phyloP scores from a whole-genome alignment of 345 rosid genomes.

The Microcos paniculata region DNA sequence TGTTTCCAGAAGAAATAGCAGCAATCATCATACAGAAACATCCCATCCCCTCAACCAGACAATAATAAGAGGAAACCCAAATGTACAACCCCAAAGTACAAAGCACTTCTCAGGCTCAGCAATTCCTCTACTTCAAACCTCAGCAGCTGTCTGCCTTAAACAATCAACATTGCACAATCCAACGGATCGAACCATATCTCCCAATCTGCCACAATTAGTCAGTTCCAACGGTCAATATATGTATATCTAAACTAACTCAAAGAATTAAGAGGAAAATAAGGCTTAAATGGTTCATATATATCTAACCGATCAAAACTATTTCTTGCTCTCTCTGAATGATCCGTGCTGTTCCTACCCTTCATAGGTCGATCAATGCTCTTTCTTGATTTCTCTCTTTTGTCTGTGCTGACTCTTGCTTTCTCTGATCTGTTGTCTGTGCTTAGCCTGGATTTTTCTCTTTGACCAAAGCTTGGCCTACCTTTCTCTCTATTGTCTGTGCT shows the following conservation, averaged over 20 bases:
- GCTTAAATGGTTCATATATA: neutral
- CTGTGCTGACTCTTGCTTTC: slow-evolving; percentile 47
- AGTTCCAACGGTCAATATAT: neutral
- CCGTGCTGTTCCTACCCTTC: slow-evolving; percentile 63
- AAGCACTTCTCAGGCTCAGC: neutral
- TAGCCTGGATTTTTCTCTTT: slow-evolving; percentile 53
- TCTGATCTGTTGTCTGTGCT: slow-evolving; percentile 44
- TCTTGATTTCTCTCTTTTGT: slow-evolving; percentile 52
- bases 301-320: slow-evolving; percentile 82
- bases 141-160: slow-evolving; percentile 9
- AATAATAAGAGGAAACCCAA: neutral
- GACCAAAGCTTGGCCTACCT: slow-evolving; percentile 41
- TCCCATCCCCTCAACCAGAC: neutral
- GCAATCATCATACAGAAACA: neutral
- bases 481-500: slow-evolving; percentile 42
- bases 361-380: slow-evolving; percentile 48
- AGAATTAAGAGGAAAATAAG: neutral
- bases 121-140: slow-evolving; percentile 7
- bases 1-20: neutral
- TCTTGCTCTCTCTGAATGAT: slow-evolving; percentile 61
- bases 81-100: neutral
- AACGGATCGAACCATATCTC: slow-evolving; percentile 12
- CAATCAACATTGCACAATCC: slow-evolving; percentile 15
- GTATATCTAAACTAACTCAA: neutral
- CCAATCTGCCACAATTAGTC: slow-evolving; percentile 1